Conservation (phyloP, 2,329 filamentous ascomycete genomes). For the Calycina herbarum region DNA sequence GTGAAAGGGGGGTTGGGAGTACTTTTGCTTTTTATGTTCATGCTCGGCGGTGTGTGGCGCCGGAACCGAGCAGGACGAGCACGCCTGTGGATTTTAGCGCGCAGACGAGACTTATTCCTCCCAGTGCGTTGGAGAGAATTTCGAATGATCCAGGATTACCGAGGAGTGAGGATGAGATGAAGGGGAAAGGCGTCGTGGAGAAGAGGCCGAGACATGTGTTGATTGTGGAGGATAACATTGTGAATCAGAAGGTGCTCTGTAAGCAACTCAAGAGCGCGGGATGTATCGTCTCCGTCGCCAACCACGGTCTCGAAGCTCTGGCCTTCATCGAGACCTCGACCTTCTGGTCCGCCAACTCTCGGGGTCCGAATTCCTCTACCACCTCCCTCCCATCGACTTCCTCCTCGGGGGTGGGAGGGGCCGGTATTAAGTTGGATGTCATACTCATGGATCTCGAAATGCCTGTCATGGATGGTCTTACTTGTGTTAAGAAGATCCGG, state of each 20-base stretch:
- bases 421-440: slow-evolving; percentile 54
- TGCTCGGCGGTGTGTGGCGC: neutral
- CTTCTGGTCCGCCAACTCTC: slow-evolving; percentile 40
- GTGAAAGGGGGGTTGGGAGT: slow-evolving; percentile 56
- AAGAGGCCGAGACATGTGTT: slow-evolving; percentile 43
- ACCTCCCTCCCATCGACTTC: neutral
- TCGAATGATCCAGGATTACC: neutral
- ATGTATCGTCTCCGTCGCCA: slow-evolving; percentile 61
- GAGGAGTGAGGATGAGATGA: neutral
- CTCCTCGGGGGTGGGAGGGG: slow-evolving; percentile 43
- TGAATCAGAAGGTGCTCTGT: slow-evolving; percentile 65
- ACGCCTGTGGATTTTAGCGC: neutral
- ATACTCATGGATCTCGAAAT: slow-evolving; percentile 51
- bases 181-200: neutral
- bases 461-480: slow-evolving; percentile 50
- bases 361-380: neutral
- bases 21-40: slow-evolving; percentile 61
- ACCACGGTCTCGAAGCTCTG: slow-evolving; percentile 62
- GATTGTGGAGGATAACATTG: slow-evolving; percentile 66
- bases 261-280: slow-evolving; percentile 59
- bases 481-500: slow-evolving; percentile 44
- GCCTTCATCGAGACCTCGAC: slow-evolving; percentile 55
- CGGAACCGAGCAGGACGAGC: neutral
- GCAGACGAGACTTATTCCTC: neutral
- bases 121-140: neutral